Base-by-base conservation (phyloP, 768 basidiomycete species). In the Pleurotus platypus region DNA sequence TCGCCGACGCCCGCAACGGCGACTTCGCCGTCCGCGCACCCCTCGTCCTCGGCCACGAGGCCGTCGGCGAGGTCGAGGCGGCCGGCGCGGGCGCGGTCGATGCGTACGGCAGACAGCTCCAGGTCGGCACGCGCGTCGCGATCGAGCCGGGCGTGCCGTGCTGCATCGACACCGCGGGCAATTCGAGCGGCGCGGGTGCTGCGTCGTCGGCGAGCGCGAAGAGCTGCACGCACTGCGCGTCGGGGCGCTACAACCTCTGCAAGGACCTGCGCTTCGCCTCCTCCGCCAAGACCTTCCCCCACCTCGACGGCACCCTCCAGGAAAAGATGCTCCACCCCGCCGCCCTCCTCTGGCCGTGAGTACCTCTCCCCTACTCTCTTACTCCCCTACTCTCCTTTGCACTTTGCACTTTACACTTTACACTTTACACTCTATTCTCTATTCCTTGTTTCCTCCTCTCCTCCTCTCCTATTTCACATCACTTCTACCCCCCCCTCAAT, bases 91-190 rank as follows among this genome's bases (percentile, higher is more conserved):
- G 85, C 15, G 86, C 87, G 45, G 22, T 97, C 57, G 89, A 90
- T 7, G 80, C 86, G 9, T 84, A 85, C 15, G 87, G 88, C 45
- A 78, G 75, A 61, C 65, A 80, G 65, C 73, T 94, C 58, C 69
- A 74, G 12, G 81, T 87, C 18, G 94, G 94, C 37, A 89, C 93
- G 69, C 86, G 91, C 55, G 94, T 98, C 53, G 95, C 93, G 24
- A 89, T 98, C 69, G 95, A 98, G 70, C 90, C 92, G 4, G 95
- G 95, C 26, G 85, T 95, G 68, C 86, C 87, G 78, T 98, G 95
- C 74, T 83, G 83, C 57, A 1, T 11, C 20, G 20, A 20, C 20
- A 20, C 20, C 20, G 20, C 20, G 20, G 20, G 20, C 20, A 20
- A 20, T 20, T 20, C 20, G 20, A 20, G 20, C 20, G 20, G 20